Evolutionary conservation across 345 rosid species (phyloP), one percentile per base, ranked within the genome.

Genomic region (Citrus maxima): DNA sequence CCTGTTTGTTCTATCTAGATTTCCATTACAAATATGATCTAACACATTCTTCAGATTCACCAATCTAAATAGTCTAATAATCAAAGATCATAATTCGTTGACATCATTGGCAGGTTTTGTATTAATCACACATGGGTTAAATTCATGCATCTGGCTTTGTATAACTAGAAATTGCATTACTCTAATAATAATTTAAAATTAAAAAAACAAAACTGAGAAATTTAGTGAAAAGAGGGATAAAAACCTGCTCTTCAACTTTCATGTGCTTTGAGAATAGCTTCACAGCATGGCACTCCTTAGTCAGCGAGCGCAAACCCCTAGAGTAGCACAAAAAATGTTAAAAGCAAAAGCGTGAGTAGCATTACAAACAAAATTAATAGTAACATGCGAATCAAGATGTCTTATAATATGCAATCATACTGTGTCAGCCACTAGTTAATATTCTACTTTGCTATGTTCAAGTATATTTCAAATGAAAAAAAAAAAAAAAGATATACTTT

Each of bases 241-340:
- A 73, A 84, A 92, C 98, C 96, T 95, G 98, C 75, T 95, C 98
- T 78, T 92, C 97, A 27, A 95, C 85, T 80, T 92, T 95, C 92
- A 93, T 87, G 73, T 95, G 96, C 89, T 93, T 95, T 27, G 99
- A 88, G 82, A 95, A 92, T 71, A 95, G 77, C 84, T 95, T 95
- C 34, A 83, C 91, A 8, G 90, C 90, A 71, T 75, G 90, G 71
- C 99, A 95, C 82, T 90, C 89, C 84, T 62, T 89, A 25, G 98
- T 92, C 81, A 92, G 70, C 0, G 87, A 87, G 55, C 86, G 87
- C 73, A 91, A 84, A 59, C 91, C 95, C 91, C 98, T 95, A 79
- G 34, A 79, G 22, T 61, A 38, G 22, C 25, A 81, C 0, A 75
- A 77, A 2, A 69, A 59, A 18, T 24, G 14, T 72, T 32, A 24